Percentiles rank a stretch among this genome's conserved stretches.
Evolutionary conservation across 2,329 filamentous ascomycete genomes (phyloP).

Genomic region (Pezicula rhizophila): DNA sequence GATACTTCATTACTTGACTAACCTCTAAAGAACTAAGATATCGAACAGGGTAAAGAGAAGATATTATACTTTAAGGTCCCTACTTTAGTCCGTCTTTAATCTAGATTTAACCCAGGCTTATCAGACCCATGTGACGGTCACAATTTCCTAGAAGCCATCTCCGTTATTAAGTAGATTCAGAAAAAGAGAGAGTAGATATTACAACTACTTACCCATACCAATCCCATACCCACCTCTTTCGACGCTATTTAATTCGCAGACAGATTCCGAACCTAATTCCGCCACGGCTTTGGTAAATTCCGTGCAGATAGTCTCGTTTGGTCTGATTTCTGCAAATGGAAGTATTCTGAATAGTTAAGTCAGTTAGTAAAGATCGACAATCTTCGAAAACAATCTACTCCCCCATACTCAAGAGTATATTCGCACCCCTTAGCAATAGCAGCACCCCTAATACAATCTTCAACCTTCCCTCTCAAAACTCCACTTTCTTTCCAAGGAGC

Average conservation of each 20-base stretch:
- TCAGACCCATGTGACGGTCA: no score
- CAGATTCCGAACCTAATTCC: not conserved
- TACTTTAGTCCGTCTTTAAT: no score
- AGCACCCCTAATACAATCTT: conserved; percentile 7
- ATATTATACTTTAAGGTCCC: no score
- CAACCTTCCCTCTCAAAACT: conserved; percentile 1
- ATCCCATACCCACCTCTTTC: not conserved
- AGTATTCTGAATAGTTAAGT: not conserved
- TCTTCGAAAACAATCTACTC: not conserved
- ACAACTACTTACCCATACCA: conserved; percentile 4
- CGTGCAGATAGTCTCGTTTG: conserved; percentile 1
- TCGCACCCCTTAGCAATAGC: conserved; percentile 5
- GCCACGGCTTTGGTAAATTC: conserved; percentile 2
- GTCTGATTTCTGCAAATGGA: conserved; percentile 1
- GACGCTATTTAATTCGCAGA: not conserved
- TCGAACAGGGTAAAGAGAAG: no score
- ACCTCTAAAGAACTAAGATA: no score
- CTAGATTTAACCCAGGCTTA: no score
- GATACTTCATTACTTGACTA: no score
- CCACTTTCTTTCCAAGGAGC: not conserved
- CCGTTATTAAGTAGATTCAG: not conserved
- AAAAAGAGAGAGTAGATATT: not conserved
- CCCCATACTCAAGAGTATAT: conserved; percentile 1
- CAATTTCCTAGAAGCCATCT: conserved; percentile 1
- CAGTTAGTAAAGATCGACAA: not conserved